Percentiles rank a stretch among this genome's conserved stretches.
Conservation (phyloP, 1,284 basidiomycete species). For the Cutaneotrichosporon cyanovorans region DNA sequence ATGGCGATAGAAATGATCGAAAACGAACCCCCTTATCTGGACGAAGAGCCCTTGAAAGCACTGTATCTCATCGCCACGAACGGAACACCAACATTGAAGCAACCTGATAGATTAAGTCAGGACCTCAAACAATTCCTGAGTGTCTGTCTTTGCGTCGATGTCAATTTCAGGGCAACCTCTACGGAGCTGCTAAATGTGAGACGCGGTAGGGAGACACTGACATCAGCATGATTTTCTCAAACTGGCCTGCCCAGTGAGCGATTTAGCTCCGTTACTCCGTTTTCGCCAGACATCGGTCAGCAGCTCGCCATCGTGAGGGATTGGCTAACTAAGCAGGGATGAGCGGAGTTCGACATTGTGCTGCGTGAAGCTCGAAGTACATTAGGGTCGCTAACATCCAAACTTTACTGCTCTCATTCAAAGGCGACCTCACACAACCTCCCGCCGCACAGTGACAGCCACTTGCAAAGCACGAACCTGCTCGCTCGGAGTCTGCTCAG, state of each 20-base stretch:
- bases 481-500: too few species aligned
- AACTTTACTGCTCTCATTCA: too few species aligned
- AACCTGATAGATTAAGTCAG: constrained; percentile 81
- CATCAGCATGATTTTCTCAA: constrained; percentile 39
- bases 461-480: too few species aligned
- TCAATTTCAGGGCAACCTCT: constrained; percentile 86
- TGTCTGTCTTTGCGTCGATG: constrained; percentile 95
- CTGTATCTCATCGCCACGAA: constrained; percentile 96
- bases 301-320: too few species aligned
- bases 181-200: constrained; percentile 80
- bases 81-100: constrained; percentile 94
- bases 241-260: constrained; percentile 27
- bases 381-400: too few species aligned
- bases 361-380: too few species aligned
- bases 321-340: too few species aligned
- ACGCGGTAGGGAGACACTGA: constrained; percentile 9
- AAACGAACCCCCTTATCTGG: constrained; percentile 95
- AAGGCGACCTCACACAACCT: too few species aligned
- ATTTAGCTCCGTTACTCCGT: constrained; percentile 32
- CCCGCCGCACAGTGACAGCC: too few species aligned
- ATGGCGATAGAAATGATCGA: constrained; percentile 99
- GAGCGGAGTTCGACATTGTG: too few species aligned
- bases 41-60: constrained; percentile 95
- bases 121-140: constrained; percentile 94
- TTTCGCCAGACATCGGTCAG: constrained; percentile 32